A percentile compares a stretch with the other conserved stretches of the same genome.
phyloP scores from a whole-genome alignment of 163 green algal genomes.

The Scenedesmus sp. region DNA sequence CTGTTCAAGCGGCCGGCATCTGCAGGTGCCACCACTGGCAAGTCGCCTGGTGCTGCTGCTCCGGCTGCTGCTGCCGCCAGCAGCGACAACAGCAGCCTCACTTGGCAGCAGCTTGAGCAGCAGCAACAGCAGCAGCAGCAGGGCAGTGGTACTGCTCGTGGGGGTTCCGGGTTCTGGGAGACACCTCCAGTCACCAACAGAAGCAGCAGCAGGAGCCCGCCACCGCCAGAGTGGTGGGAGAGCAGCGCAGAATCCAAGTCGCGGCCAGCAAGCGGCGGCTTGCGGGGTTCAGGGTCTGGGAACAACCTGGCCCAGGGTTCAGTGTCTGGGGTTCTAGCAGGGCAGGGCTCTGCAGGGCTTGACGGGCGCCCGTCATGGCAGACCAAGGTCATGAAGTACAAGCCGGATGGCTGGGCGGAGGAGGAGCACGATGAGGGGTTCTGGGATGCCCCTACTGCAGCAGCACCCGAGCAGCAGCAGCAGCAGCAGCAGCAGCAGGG shows the following conservation, averaged over 20 bases:
- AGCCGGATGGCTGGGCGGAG: slow-evolving; percentile 8
- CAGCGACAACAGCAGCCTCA: slow-evolving; percentile 2
- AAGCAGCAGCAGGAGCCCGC: slow-evolving; percentile 24
- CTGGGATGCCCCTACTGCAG: slow-evolving; percentile 8
- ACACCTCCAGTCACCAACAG: background rate
- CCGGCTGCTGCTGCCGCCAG: background rate
- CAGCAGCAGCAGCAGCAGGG: background rate
- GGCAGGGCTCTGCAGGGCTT: slow-evolving; percentile 14
- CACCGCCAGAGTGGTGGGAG: background rate
- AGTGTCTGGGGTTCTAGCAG: slow-evolving; percentile 8
- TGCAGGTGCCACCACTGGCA: background rate
- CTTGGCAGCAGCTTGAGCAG: background rate
- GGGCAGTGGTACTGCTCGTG: background rate
- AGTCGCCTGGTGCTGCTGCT: background rate
- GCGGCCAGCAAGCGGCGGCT: background rate
- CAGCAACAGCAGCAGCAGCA: background rate
- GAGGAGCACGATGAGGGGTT: slow-evolving; percentile 32
- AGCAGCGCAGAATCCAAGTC: background rate
- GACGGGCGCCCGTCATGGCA: background rate
- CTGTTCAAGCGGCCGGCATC: background rate
- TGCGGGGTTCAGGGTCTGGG: slow-evolving; percentile 1
- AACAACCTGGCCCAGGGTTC: background rate
- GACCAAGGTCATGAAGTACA: background rate
- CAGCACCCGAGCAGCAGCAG: slow-evolving; percentile 4
- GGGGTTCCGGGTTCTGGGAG: background rate